Conservation (phyloP, 768 basidiomycete genomes). For the Hortiboletus campestris region DNA sequence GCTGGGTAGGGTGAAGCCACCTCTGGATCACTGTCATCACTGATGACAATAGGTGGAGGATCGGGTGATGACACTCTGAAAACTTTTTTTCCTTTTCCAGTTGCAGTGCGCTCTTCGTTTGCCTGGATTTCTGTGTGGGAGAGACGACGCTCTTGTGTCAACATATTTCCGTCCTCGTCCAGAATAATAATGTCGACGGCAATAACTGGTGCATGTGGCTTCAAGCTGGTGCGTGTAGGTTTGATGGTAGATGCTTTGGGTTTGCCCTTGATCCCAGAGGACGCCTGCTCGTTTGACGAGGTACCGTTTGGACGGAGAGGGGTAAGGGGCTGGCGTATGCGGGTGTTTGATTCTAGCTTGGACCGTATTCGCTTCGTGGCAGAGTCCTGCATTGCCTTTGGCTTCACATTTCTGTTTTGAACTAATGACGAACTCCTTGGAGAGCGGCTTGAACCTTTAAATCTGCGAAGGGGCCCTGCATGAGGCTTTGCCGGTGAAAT, state of each 20-base stretch:
- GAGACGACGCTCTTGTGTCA: constrained; percentile 61
- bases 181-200: constrained; percentile 67
- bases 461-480: constrained; percentile 10
- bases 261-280: constrained; percentile 25
- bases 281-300: constrained; percentile 36
- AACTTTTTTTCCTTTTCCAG: constrained; percentile 9
- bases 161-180: constrained; percentile 55
- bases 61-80: not conserved
- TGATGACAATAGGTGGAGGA: constrained; percentile 22
- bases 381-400: constrained; percentile 9
- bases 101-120: constrained; percentile 26
- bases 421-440: constrained; percentile 16
- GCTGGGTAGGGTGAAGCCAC: constrained; percentile 17
- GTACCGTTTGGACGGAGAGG: constrained; percentile 36
- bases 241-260: constrained; percentile 15
- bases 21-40: constrained; percentile 31
- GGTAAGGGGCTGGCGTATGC: constrained; percentile 41
- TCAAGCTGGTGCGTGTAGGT: constrained; percentile 29
- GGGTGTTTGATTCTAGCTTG: constrained; percentile 18
- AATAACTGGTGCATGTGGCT: constrained; percentile 48
- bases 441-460: constrained; percentile 14
- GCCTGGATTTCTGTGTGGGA: constrained; percentile 44
- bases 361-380: constrained; percentile 14
- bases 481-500: constrained; percentile 22
- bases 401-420: constrained; percentile 29